Base-by-base conservation (phyloP, 2,329 filamentous ascomycete species). In the Verticillium nonalfalfae region DNA sequence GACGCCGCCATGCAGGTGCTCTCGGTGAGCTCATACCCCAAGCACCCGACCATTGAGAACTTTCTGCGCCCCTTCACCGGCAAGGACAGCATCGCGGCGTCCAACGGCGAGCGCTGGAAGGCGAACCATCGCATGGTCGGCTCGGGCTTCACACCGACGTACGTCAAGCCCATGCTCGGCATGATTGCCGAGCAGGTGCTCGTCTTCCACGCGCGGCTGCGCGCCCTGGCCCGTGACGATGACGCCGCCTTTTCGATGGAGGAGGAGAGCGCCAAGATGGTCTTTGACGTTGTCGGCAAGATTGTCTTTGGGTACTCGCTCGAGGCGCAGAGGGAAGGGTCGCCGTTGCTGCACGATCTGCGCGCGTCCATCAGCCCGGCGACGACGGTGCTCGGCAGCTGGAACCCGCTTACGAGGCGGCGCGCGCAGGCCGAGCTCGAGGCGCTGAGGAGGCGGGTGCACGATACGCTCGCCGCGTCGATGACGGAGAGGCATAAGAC, bases 71-170 rank as follows among this genome's bases (percentile, higher is more conserved):
- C 65, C 3, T 65, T 69, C 39, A 61, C 70, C 7, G 68, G 70
- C 1, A 50, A 59, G 2, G 64, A 65, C 52, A 63, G 67, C 57
- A 66, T 71, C 40, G 66, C 66, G 3, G 63, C 66, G 0, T 65
- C 62, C 11, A 72, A 72, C 50, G 70, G 70, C 4, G 60, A 66
- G 1, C 34, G 69, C 1, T 72, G 71, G 70, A 70, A 71, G 64
- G 66, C 66, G 56, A 63, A 73, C 18, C 68, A 73, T 55, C 68
- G 67, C 1, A 63, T 64, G 4, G 68, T 70, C 35, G 71, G 71
- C 1, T 70, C 71, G 1, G 71, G 68, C 60, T 69, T 74, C 14
- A 70, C 65, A 1, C 64, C 62, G 18, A 64, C 66, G 3, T 64
- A 70, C 56, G 65, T 71, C 35, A 66, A 67, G 35, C 64, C 60